Conservation (phyloP, 2,329 filamentous ascomycete genomes). For the Colletotrichum sp. region DNA sequence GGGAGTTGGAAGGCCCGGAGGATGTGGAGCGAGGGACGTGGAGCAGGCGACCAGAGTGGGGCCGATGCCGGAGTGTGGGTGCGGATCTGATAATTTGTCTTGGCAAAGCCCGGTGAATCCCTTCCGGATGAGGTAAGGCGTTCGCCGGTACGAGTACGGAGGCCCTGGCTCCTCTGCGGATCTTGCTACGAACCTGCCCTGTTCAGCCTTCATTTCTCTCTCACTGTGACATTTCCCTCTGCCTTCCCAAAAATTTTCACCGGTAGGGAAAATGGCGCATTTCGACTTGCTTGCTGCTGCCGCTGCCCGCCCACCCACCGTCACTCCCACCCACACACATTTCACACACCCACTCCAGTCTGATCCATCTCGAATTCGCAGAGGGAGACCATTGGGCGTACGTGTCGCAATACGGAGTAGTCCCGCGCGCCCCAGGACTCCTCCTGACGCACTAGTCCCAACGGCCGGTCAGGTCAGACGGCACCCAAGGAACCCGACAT, state of each 20-base stretch:
- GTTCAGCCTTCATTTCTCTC: not conserved
- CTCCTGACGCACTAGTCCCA: not conserved
- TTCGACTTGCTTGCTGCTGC: not conserved
- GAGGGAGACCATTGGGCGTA: not conserved
- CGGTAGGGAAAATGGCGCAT: slow-evolving; percentile 20
- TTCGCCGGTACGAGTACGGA: not conserved
- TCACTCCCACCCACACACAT: not conserved
- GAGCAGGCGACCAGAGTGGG: slow-evolving; percentile 8
- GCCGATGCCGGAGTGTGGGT: slow-evolving; percentile 12
- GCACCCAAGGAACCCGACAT: not conserved
- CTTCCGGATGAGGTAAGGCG: not conserved
- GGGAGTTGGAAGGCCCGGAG: not conserved
- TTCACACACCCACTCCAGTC: not conserved
- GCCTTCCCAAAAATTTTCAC: not conserved
- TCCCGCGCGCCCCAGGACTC: not conserved
- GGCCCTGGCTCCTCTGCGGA: not conserved
- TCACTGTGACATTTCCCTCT: not conserved
- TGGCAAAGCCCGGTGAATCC: slow-evolving; percentile 3
- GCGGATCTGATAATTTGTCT: slow-evolving; percentile 26
- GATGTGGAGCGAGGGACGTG: not conserved
- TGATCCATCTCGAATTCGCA: slow-evolving; percentile 1
- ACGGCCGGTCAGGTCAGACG: not conserved
- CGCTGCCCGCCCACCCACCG: not conserved
- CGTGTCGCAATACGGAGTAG: not conserved
- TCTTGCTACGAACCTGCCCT: not conserved